These are phyloP conservation scores for Diplotaxis tenuifolia DNA, from an alignment of 345 rosid species.

Conservation along the genomic window DNA sequence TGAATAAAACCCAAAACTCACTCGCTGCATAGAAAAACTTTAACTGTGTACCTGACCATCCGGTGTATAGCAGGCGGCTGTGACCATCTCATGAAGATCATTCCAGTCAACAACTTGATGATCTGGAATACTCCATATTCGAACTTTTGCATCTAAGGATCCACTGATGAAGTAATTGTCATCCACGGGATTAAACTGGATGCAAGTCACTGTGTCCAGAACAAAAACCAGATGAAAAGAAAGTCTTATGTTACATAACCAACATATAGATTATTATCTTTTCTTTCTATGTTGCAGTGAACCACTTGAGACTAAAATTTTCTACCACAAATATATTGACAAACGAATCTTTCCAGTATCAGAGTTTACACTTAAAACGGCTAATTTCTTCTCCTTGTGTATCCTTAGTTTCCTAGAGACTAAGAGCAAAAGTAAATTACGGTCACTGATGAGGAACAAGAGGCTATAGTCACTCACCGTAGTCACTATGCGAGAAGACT, in stretches of 20 bases:
- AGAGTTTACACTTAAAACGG: constrained; percentile 2
- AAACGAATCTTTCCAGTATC: not conserved
- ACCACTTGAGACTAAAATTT: not conserved
- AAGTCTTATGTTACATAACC: constrained; percentile 1
- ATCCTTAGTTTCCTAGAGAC: constrained; percentile 15
- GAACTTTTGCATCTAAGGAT: constrained; percentile 93
- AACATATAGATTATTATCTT: not conserved
- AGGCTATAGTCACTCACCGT: constrained; percentile 50
- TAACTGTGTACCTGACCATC: constrained; percentile 76
- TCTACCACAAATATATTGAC: not conserved
- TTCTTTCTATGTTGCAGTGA: not conserved
- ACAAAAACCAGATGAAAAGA: constrained; percentile 22
- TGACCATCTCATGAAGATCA: constrained; percentile 97
- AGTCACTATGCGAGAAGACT: constrained; percentile 89
- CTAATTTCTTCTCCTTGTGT: not conserved
- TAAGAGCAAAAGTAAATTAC: not conserved
- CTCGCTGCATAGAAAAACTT: not conserved
- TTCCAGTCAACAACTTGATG: constrained; percentile 88
- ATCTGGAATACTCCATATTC: constrained; percentile 93
- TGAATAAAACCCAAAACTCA: not conserved
- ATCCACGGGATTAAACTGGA: constrained; percentile 97
- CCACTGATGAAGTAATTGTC: constrained; percentile 94
- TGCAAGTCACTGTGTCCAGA: constrained; percentile 79
- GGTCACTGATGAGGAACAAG: constrained; percentile 3
- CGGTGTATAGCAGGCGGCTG: constrained; percentile 97